Evolutionary conservation across 208 protist species (phyloP), one percentile per base, ranked within the genome.

Genomic region (Leishmania martiniquensis): DNA sequence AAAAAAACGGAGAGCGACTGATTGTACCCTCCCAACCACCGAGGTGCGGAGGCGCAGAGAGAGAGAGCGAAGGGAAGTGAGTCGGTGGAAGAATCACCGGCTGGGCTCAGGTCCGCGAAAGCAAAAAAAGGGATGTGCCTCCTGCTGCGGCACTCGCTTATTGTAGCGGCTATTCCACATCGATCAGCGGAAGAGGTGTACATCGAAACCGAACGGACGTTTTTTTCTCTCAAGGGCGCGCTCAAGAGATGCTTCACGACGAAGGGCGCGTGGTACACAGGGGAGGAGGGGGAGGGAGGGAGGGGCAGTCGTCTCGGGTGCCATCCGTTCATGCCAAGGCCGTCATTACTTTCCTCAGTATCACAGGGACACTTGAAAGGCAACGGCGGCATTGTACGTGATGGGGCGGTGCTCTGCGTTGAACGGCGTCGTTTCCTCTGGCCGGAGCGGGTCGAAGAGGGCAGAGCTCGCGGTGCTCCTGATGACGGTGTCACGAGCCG

Each of bases 341-440:
- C 15, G 34, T 20, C 15, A 66, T 44, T 34, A 9, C 3, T 66
- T 39, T 7, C 65, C 9, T 12, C 37, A 10, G 15, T 49, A 62
- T 62, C 47, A 74, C 32, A 29, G 25, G 6, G 47, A 3, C 20
- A 34, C 13, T 25, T 60, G 49, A 42, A 73, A 76, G 29, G 45
- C 69, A 37, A 84, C 80, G 15, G 80, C 63, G 6, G 75, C 74
- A 17, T 80, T 84, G 69, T 76, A 84, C 17, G 80, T 84, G 29
- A 84, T 15, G 29, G 80, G 80, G n/a, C 80, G 80, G 52, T 68
- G 44, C 62, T 71, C n/a, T 22, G 68, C 37, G 54, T 78, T 67
- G 37, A 84, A 84, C 0, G 80, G 80, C 20, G 80, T 84, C 25
- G 80, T 84, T 12, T 76, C 52, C 62, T 84, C 80, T 1, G 80